Conservation (phyloP, 1,284 basidiomycete species). For the Bjerkandera adusta region DNA sequence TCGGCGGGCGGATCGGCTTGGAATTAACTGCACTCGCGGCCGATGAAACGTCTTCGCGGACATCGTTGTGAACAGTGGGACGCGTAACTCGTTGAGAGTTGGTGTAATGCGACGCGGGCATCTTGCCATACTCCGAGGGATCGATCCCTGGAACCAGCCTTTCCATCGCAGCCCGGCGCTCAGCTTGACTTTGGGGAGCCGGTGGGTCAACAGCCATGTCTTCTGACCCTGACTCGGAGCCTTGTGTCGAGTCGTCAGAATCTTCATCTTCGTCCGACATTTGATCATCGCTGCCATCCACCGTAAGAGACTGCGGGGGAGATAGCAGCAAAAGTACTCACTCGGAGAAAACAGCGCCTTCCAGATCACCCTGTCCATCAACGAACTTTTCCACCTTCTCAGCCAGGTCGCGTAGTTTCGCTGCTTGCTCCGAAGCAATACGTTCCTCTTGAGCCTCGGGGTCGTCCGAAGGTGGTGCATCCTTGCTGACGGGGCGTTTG, state of each 20-base stretch:
- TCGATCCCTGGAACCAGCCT: slow-evolving; percentile 68
- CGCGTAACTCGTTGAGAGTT: slow-evolving; percentile 67
- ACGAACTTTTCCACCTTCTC: slow-evolving; percentile 85
- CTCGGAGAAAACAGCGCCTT: slow-evolving; percentile 88
- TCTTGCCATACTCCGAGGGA: slow-evolving; percentile 74
- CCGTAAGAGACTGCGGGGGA: not conserved
- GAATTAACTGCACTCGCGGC: slow-evolving; percentile 17
- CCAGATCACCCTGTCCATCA: slow-evolving; percentile 81
- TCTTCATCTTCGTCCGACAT: slow-evolving; percentile 53
- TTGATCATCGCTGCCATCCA: slow-evolving; percentile 44
- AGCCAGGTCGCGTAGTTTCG: slow-evolving; percentile 72
- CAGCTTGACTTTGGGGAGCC: slow-evolving; percentile 31
- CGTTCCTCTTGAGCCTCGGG: slow-evolving; percentile 44
- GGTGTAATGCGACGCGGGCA: slow-evolving; percentile 67
- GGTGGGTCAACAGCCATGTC: slow-evolving; percentile 21
- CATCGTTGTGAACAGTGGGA: slow-evolving; percentile 46
- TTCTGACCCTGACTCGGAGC: slow-evolving; percentile 35
- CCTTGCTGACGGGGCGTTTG: slow-evolving; percentile 23
- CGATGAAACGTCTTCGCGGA: slow-evolving; percentile 26
- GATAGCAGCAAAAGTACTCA: slow-evolving; percentile 38
- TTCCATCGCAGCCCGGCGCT: slow-evolving; percentile 63
- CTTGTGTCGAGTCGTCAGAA: slow-evolving; percentile 40
- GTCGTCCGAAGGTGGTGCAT: slow-evolving; percentile 31
- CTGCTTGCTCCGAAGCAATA: slow-evolving; percentile 60
- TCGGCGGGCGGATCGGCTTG: slow-evolving; percentile 64